A percentile compares a stretch with the other conserved stretches of the same genome.
Evolutionary conservation across 108 stramenopile genomes (phyloP).

Genomic region (Chaetoceros muelleri): DNA sequence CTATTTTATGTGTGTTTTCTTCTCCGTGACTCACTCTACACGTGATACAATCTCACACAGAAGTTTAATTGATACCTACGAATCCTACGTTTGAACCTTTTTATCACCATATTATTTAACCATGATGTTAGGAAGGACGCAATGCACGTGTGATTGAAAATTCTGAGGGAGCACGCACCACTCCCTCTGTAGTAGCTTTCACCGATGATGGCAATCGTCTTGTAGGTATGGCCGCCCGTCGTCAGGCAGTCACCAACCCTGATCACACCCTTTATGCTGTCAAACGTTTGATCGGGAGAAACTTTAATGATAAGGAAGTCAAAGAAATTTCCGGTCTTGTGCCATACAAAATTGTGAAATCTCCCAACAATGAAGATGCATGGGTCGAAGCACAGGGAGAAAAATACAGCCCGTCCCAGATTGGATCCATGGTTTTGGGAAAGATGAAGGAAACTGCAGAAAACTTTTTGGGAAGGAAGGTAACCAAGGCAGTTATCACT

Average conservation of each 20-base stretch:
- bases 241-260: slow-evolving; percentile 99
- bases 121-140: slow-evolving; percentile 63
- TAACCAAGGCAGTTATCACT: slow-evolving; percentile 96
- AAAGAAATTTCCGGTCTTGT: slow-evolving; percentile 85
- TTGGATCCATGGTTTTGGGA: slow-evolving; percentile 96
- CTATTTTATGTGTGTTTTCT: neutral
- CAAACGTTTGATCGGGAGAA: slow-evolving; percentile 96
- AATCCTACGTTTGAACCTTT: too few relatives aligned
- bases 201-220: slow-evolving; percentile 85
- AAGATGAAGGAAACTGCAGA: slow-evolving; percentile 99
- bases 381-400: slow-evolving; percentile 93
- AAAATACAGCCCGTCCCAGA: slow-evolving; percentile 95
- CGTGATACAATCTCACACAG: slow-evolving; percentile 1
- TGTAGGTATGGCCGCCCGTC: slow-evolving; percentile 94
- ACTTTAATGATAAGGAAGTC: slow-evolving; percentile 86
- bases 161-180: slow-evolving; percentile 98
- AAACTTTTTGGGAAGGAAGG: slow-evolving; percentile 91
- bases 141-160: slow-evolving; percentile 99
- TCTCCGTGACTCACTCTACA: neutral
- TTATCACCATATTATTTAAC: neutral
- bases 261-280: slow-evolving; percentile 98
- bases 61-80: neutral
- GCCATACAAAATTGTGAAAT: slow-evolving; percentile 97
- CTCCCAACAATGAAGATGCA: slow-evolving; percentile 86
- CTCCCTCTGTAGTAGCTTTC: slow-evolving; percentile 95